phyloP scores from a whole-genome alignment of 176 grass and related monocot genomes.

The Eragrostis curvula region DNA sequence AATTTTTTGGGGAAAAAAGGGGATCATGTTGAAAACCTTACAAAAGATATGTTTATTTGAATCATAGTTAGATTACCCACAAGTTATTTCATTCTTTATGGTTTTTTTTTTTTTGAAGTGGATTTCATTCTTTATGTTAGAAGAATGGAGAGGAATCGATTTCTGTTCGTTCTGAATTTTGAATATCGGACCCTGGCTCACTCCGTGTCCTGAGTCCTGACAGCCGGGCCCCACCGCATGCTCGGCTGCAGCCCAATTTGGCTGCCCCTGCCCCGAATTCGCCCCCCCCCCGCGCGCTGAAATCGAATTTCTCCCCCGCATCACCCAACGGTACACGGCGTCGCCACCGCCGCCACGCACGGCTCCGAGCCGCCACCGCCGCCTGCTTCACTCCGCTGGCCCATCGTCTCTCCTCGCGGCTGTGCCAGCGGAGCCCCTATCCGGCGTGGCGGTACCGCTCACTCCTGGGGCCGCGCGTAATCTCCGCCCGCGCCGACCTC shows the following conservation, averaged over 20 bases:
- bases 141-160: no score
- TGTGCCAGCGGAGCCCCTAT: neutral
- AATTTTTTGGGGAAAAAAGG: no score
- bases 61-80: no score
- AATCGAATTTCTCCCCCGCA: neutral
- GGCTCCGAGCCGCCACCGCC: neutral
- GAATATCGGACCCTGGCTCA: no score
- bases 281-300: neutral
- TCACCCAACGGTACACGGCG: neutral
- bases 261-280: neutral
- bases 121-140: no score
- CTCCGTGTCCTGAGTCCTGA: neutral
- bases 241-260: neutral
- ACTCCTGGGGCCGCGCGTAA: neutral
- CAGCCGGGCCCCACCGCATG: neutral
- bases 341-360: neutral
- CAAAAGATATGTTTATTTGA: no score
- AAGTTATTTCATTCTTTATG: no score
- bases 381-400: neutral
- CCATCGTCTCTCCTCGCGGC: neutral
- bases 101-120: no score
- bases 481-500: neutral
- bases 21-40: no score
- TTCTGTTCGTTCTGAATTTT: no score
- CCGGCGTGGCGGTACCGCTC: neutral